Base-by-base conservation (phyloP, 306 rosid species). In the Cucurbita argyrosperma region DNA sequence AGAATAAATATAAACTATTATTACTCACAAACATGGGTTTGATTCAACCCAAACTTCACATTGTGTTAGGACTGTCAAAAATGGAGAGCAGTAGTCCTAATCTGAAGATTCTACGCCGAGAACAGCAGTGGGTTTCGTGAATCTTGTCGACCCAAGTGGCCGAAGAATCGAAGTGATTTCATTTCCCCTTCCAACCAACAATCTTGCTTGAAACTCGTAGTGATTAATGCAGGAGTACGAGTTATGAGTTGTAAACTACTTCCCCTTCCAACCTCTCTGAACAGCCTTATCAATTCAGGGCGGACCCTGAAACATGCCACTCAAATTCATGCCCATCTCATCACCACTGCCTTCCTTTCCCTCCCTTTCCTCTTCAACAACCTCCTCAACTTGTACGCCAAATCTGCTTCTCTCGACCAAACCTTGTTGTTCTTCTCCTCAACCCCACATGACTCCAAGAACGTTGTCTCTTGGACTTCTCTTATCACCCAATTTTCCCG, bases 401-500 rank as follows among this genome's bases (percentile, higher is more conserved):
- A 81, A 78, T 87, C 75, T 49, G 87, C 79, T 39, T 67, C 23
- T 75, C 8, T 83, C 79, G 11, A 76, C 23, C 82, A 71, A 5
- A 55, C 84, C 66, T 76, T 81, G 50, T 79, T 81, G 30, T 71
- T 87, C 39, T 84, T 84, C 79, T 53, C 77, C 14, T 18, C 83
- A 14, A 23, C 76, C 75, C 78, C 47, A 6, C 39, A 39, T 14
- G 77, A 60, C 10, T 66, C 68, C 14, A 71, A 42, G 63, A 79
- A 74, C 74, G 47, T 86, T 11, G 82, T 88, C 76, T 76, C 87
- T 55, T 88, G 90, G 84, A 88, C 92, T 66, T 77, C 92, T 21
- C 82, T 84, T 74, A 81, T 86, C 13, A 65, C 88, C 51, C 87
- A 78, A 10, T 78, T 84, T 9, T 50, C 83, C 66, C 88, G 50